phyloP scores from a whole-genome alignment of 371 early-diverging fungal genomes.

The Blakeslea trispora region DNA sequence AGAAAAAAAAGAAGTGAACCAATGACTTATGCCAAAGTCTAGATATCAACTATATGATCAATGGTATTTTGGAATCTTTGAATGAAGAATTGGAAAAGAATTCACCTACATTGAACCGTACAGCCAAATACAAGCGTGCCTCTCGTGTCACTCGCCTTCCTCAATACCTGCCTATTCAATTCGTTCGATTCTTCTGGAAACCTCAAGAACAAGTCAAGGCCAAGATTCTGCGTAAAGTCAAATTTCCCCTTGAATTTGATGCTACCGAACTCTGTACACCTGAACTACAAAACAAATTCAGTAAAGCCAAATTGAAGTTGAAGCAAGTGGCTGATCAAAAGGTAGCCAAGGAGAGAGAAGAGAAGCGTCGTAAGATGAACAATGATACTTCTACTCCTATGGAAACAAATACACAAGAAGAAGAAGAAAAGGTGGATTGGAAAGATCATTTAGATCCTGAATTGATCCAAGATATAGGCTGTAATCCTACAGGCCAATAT shows the following conservation, averaged over 20 bases:
- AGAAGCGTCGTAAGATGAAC: slow-evolving; percentile 63
- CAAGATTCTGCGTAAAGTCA: slow-evolving; percentile 90
- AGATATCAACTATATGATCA: slow-evolving; percentile 71
- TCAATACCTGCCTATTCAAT: slow-evolving; percentile 85
- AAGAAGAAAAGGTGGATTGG: slow-evolving; percentile 41
- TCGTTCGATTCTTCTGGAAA: slow-evolving; percentile 97
- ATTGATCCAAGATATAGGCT: slow-evolving; percentile 77
- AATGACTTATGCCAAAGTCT: no score
- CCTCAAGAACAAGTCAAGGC: slow-evolving; percentile 80
- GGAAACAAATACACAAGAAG: slow-evolving; percentile 32
- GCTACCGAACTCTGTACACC: slow-evolving; percentile 82
- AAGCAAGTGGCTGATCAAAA: slow-evolving; percentile 74
- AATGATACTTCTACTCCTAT: slow-evolving; percentile 32
- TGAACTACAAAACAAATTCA: slow-evolving; percentile 79
- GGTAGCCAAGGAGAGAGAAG: slow-evolving; percentile 69
- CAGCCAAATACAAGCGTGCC: slow-evolving; percentile 78
- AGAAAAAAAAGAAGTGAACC: no score
- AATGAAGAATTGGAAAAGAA: slow-evolving; percentile 88
- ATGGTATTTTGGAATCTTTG: slow-evolving; percentile 65
- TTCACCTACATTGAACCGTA: slow-evolving; percentile 78
- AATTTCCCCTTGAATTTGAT: slow-evolving; percentile 92
- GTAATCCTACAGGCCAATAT: slow-evolving; percentile 79
- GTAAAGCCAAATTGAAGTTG: slow-evolving; percentile 71
- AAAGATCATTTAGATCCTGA: slow-evolving; percentile 66
- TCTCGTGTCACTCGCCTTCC: slow-evolving; percentile 85